phyloP scores from a whole-genome alignment of 1,139 yeast genomes.

The Lodderomyces pseudojiufengensis region DNA sequence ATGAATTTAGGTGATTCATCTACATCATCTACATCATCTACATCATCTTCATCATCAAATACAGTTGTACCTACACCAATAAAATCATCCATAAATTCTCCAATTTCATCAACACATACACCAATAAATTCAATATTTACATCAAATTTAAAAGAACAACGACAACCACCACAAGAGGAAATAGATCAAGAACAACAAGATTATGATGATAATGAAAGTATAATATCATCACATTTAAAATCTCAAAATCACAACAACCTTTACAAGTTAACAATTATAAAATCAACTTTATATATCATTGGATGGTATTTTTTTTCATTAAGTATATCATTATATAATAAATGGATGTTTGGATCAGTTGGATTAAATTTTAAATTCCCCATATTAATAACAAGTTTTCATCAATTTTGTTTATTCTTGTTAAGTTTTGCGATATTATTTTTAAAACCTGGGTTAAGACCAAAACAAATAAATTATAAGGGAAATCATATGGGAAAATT shows the following conservation, averaged over 20 bases:
- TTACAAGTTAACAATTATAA: constrained; percentile 5
- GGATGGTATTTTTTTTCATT: constrained; percentile 64
- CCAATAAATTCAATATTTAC: background rate
- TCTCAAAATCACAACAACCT: too few species aligned
- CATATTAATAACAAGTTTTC: constrained; percentile 75
- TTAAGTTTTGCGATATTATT: constrained; percentile 44
- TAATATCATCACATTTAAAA: too few species aligned
- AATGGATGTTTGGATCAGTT: constrained; percentile 86
- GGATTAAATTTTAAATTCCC: constrained; percentile 78
- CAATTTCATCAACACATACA: background rate
- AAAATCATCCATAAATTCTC: background rate
- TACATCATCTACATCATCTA: background rate
- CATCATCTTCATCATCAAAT: background rate
- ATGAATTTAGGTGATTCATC: too few species aligned
- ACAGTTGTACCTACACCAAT: background rate
- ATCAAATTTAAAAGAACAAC: background rate
- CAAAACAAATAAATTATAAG: constrained; percentile 20
- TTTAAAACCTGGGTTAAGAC: constrained; percentile 47
- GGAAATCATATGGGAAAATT: too few species aligned
- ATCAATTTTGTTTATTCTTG: constrained; percentile 67
- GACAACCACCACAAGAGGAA: background rate
- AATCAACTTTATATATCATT: constrained; percentile 25
- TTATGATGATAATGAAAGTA: too few species aligned
- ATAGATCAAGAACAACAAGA: too few species aligned
- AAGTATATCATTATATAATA: constrained; percentile 82